Percentiles rank a stretch among this genome's conserved stretches.
Evolutionary conservation across 2,329 filamentous ascomycete genomes (phyloP).

Genomic region (Fusarium haematococcum): DNA sequence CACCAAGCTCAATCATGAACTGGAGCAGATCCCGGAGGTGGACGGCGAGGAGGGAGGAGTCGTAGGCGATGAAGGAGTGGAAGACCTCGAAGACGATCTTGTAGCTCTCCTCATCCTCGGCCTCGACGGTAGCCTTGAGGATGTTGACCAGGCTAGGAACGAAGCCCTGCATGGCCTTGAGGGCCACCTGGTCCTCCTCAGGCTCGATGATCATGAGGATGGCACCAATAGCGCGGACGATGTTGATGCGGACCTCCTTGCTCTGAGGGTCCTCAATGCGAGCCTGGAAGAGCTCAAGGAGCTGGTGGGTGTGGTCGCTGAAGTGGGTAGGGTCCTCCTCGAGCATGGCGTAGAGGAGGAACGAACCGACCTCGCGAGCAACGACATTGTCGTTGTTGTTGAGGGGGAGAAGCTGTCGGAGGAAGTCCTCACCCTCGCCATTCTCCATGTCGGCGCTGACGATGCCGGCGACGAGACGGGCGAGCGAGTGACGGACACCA

Average conservation of each 20-base stretch:
- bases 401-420: slow-evolving; percentile 82
- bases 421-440: slow-evolving; percentile 85
- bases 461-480: slow-evolving; percentile 88
- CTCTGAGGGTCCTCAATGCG: slow-evolving; percentile 93
- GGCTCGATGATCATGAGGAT: slow-evolving; percentile 88
- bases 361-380: slow-evolving; percentile 91
- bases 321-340: slow-evolving; percentile 90
- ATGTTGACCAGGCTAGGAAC: slow-evolving; percentile 91
- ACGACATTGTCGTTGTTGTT: slow-evolving; percentile 79
- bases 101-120: slow-evolving; percentile 85
- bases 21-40: slow-evolving; percentile 91
- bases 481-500: slow-evolving; percentile 85
- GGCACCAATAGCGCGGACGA: slow-evolving; percentile 88
- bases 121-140: slow-evolving; percentile 84
- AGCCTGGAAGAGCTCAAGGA: slow-evolving; percentile 85
- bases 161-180: slow-evolving; percentile 81
- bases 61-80: slow-evolving; percentile 92
- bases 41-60: slow-evolving; percentile 82
- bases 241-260: slow-evolving; percentile 93
- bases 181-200: slow-evolving; percentile 80
- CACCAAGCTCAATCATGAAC: slow-evolving; percentile 92
- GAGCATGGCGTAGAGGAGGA: slow-evolving; percentile 91
- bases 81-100: slow-evolving; percentile 96
- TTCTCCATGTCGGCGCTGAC: slow-evolving; percentile 81
- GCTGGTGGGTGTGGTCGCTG: slow-evolving; percentile 80